Base-by-base conservation (phyloP, 352 stramenopile genomes). In the Phytophthora litchii region DNA sequence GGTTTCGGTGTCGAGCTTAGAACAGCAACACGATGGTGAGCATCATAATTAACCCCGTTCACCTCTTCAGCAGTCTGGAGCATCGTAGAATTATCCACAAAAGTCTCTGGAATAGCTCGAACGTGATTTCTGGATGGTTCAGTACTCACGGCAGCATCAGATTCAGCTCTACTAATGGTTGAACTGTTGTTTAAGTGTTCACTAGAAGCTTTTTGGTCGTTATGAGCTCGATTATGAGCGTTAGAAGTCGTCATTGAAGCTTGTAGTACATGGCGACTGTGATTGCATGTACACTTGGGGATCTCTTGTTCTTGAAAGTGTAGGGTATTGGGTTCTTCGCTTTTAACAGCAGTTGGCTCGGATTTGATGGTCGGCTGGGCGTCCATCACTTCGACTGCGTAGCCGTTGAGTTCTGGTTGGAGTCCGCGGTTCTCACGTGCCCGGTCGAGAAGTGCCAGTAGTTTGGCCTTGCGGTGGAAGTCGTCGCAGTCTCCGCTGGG, bases 381-480 rank as follows among this genome's bases (percentile, higher is more conserved):
- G 20, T 57, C 31, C 27, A 67, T 42, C 25, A 19, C 36, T 43
- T 56, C 25, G 12, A 55, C 49, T 34, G 27, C 31, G 29, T 36
- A n/a, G 21, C 10, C 21, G 19, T 21, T 31, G 20, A 43, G 19
- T 6, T 73, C 62, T 4, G 56, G 62, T 13, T 76, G 40, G 11
- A 64, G 17, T n/a, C 54, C 31, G 17, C 55, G 56, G 31, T 76
- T 68, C 12, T 67, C 52, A 8, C 72, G 67, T 14, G 71, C 74
- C 25, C 65, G 74, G 47, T 76, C 67, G 23, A 85, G 64, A n/a
- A 86, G 59, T 13, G 72, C 66, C 16, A 74, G 60, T 7, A 86
- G 19, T 41, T 76, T 60, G 20, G 44, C 29, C 45, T 76, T 76
- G 54, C 37, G 67, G 25, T 49, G 42, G 12, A 16, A 21, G 20